Percentiles rank a stretch among this genome's conserved stretches.
Evolutionary conservation across 2,329 filamentous ascomycete genomes (phyloP).

Genomic region (Akanthomyces muscarius): DNA sequence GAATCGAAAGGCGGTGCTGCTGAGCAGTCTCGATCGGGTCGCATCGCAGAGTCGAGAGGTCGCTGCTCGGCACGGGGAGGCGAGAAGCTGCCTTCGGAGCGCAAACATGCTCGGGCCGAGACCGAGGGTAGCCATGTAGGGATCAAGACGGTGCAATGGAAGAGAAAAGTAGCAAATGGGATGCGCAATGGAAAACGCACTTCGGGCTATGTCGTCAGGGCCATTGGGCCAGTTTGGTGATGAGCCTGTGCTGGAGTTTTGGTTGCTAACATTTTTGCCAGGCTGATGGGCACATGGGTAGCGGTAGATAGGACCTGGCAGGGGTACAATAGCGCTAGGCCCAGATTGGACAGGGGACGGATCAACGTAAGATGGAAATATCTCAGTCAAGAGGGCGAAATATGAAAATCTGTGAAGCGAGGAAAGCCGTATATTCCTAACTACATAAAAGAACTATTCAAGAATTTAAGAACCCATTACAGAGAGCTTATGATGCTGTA

Average conservation of each 20-base stretch:
- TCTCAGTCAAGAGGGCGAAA: neutral
- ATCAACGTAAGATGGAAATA: neutral
- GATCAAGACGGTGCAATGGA: neutral
- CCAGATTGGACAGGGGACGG: neutral
- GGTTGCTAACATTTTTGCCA: conserved; percentile 10
- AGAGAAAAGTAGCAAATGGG: neutral
- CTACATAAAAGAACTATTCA: no score
- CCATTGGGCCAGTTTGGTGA: neutral
- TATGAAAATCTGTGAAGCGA: neutral
- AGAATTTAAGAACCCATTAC: neutral
- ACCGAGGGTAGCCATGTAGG: conserved; percentile 6
- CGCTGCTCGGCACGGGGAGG: conserved; percentile 4
- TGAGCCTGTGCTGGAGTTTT: neutral
- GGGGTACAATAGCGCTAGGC: conserved; percentile 6
- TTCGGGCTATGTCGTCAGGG: neutral
- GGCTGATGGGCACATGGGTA: conserved; percentile 2
- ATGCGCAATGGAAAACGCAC: neutral
- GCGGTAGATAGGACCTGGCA: conserved; percentile 12
- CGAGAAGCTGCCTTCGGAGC: conserved; percentile 10
- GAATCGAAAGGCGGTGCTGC: conserved; percentile 3
- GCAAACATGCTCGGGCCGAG: neutral
- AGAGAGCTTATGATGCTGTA: neutral
- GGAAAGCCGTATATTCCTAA: no score
- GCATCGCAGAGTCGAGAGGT: conserved; percentile 5
- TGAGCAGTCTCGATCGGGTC: conserved; percentile 7